Base-by-base conservation (phyloP, 2,329 filamentous ascomycete genomes). In the Phyllachora maydis region DNA sequence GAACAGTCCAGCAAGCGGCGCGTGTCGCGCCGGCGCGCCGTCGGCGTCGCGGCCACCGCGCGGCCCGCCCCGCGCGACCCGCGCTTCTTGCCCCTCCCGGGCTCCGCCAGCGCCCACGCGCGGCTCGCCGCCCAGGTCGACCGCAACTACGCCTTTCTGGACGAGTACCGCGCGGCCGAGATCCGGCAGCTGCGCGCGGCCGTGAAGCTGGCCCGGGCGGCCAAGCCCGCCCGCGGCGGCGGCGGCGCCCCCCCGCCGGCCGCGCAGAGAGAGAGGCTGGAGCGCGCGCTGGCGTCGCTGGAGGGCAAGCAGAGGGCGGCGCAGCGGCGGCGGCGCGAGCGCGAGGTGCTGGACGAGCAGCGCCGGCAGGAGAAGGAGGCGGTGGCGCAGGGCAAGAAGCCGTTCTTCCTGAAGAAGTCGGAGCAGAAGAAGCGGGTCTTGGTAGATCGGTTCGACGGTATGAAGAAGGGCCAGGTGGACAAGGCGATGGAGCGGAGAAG, bases 401-500 rank as follows among this genome's bases (percentile, higher is more conserved):
- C 88, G 0, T 98, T 82, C 52, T 95, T 79, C 49, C 54, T 95
- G 38, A 98, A 98, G 65, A 73, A 72, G 54, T 69, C 71, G 40
- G 85, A 93, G 51, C 66, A 88, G 56, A 91, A 88, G 70, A 81
- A 85, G 57, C 57, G 73, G 47, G 57, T 82, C 26, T 54, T 93
- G 31, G 56, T 77, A 40, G 72, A 88, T 37, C 68, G 74, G 43
- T 93, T 77, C 48, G 64, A 72, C 36, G 64, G 65, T 29, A 75
- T 95, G 73, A 88, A 78, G 49, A 74, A 75, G 42, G 74, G 71
- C 44, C 72, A 93, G 49, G 65, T 82, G 29, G 76, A 90, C 31
- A 75, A 71, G 52, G 69, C 73, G 9, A 78, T 95, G 38, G 81
- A 90, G 58, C 62, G 78, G 43, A 70, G 75, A 52, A 57, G 81